Evolutionary conservation across 495 filamentous ascomycete genomes (phyloP).

Genomic region (Trichoderma virens): DNA sequence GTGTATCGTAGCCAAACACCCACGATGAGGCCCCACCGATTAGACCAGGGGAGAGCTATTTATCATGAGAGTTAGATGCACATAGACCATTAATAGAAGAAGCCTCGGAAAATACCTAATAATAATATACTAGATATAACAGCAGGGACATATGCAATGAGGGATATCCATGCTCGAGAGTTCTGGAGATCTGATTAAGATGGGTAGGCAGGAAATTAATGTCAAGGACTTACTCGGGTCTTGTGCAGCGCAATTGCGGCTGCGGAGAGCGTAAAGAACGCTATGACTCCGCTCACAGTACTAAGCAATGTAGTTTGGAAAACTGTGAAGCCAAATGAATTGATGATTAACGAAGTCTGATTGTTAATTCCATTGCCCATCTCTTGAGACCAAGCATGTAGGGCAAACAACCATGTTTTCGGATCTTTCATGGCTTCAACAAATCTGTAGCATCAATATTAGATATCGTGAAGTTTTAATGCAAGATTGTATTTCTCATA

Average conservation of each 20-base stretch:
- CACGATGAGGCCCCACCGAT: slow-evolving; percentile 31
- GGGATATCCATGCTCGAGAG: slow-evolving; percentile 31
- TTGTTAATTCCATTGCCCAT: slow-evolving; percentile 38
- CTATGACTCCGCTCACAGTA: slow-evolving; percentile 27
- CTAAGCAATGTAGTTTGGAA: slow-evolving; percentile 32
- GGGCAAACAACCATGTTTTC: slow-evolving; percentile 40
- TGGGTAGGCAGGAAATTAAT: not conserved
- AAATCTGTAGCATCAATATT: slow-evolving; percentile 17
- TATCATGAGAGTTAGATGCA: no score
- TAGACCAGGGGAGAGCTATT: slow-evolving; percentile 27
- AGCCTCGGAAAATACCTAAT: slow-evolving; percentile 9
- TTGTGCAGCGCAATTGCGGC: slow-evolving; percentile 22
- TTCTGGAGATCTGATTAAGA: slow-evolving; percentile 14
- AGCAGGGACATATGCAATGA: slow-evolving; percentile 24
- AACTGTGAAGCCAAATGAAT: slow-evolving; percentile 33
- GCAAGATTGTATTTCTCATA: not conserved
- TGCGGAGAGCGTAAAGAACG: slow-evolving; percentile 26
- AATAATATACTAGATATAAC: slow-evolving; percentile 27
- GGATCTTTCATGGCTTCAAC: slow-evolving; percentile 50
- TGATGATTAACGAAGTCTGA: slow-evolving; percentile 38
- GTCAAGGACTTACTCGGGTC: slow-evolving; percentile 16
- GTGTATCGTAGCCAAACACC: slow-evolving; percentile 34
- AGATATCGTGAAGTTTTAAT: not conserved
- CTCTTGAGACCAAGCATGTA: slow-evolving; percentile 35
- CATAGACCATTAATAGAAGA: not conserved